These are phyloP conservation scores for Boletus sp. DNA, from an alignment of 768 basidiomycete species.

Conservation along the genomic window DNA sequence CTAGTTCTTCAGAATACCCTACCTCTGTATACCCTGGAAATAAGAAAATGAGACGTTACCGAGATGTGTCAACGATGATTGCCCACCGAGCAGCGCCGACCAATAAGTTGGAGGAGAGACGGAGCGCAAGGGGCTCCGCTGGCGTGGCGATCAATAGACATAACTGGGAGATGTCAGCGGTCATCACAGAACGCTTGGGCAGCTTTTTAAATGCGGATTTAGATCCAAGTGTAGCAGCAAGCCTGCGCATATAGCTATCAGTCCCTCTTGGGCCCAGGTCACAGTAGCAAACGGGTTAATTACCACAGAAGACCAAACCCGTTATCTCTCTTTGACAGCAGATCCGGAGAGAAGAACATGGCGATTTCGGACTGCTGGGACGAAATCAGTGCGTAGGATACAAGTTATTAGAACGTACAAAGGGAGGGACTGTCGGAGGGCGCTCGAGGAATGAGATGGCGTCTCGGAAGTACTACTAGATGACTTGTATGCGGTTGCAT, in stretches of 20 bases:
- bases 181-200: constrained; percentile 78
- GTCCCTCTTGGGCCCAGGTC: background rate
- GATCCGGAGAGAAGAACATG: constrained; percentile 88
- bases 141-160: constrained; percentile 82
- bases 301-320: constrained; percentile 90
- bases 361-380: background rate
- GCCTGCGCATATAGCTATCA: constrained; percentile 48
- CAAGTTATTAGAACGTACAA: constrained; percentile 5
- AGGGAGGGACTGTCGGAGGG: background rate
- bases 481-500: constrained; percentile 8
- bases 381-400: background rate
- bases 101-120: constrained; percentile 86
- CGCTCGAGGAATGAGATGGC: background rate
- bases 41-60: background rate
- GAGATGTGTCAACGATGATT: background rate
- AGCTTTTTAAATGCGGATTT: constrained; percentile 85
- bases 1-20: background rate
- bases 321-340: constrained; percentile 78
- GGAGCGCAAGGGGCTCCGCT: constrained; percentile 80
- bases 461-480: background rate
- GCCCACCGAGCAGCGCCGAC: constrained; percentile 84
- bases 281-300: background rate
- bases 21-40: constrained; percentile 51
- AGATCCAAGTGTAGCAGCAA: constrained; percentile 87
- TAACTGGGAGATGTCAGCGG: constrained; percentile 77